Evolutionary conservation across 768 basidiomycete genomes (phyloP).

Genomic region (Inosperma sp.): DNA sequence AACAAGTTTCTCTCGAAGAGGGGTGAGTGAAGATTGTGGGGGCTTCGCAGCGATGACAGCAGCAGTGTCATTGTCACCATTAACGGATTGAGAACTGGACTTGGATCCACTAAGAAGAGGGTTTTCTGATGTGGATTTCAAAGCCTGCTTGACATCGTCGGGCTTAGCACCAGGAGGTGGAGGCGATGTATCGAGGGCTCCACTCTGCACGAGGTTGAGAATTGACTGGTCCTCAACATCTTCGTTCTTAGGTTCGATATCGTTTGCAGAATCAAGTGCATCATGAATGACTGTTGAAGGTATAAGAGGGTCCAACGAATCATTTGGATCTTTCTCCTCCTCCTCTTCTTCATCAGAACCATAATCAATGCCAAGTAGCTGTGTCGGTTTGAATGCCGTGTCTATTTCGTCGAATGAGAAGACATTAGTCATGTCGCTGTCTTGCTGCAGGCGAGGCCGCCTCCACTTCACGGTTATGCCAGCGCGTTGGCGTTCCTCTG

Average conservation of each 20-base stretch:
- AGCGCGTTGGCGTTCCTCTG: constrained; percentile 55
- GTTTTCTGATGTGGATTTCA: constrained; percentile 55
- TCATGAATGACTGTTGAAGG: constrained; percentile 52
- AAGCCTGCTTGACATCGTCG: constrained; percentile 27
- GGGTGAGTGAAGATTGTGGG: constrained; percentile 43
- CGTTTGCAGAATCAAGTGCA: constrained; percentile 40
- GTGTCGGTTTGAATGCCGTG: constrained; percentile 18
- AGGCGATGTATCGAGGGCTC: constrained; percentile 4
- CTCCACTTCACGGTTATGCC: constrained; percentile 71
- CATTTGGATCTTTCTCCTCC: constrained; percentile 49
- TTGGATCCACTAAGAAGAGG: constrained; percentile 45
- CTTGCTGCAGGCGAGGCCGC: constrained; percentile 18
- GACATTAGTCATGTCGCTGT: constrained; percentile 1
- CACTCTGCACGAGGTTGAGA: constrained; percentile 18
- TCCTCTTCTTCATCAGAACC: constrained; percentile 65
- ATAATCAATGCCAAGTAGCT: constrained; percentile 46
- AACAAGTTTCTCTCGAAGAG: constrained; percentile 57
- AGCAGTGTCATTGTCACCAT: constrained; percentile 32
- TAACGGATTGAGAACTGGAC: constrained; percentile 38
- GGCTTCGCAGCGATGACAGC: constrained; percentile 31
- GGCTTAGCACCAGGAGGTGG: constrained; percentile 1
- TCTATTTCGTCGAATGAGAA: constrained; percentile 25
- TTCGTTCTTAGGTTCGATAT: constrained; percentile 34
- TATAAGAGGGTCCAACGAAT: constrained; percentile 57
- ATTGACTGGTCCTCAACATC: constrained; percentile 54